Evolutionary conservation across 495 filamentous ascomycete species (phyloP).

Genomic region (Penicillium nucicola): DNA sequence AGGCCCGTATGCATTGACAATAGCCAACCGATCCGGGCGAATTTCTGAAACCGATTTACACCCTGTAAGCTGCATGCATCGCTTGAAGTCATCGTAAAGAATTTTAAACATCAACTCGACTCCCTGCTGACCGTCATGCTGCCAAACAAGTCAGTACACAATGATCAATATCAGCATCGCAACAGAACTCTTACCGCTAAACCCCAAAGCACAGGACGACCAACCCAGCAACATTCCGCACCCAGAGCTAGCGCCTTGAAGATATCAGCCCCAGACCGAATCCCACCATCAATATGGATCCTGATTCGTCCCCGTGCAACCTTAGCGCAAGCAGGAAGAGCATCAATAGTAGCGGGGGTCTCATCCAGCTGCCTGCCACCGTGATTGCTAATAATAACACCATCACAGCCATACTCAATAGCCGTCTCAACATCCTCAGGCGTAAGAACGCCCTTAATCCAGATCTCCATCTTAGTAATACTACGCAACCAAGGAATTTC

Average conservation of each 20-base stretch:
- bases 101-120: conserved; percentile 39
- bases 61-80: conserved; percentile 51
- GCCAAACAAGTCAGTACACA: not conserved
- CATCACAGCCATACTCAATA: conserved; percentile 52
- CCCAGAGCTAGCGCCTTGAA: conserved; percentile 68
- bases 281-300: conserved; percentile 65
- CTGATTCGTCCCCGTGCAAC: conserved; percentile 56
- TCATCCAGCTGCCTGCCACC: conserved; percentile 69
- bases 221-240: conserved; percentile 61
- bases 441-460: conserved; percentile 56
- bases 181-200: conserved; percentile 22
- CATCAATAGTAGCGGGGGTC: conserved; percentile 56
- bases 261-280: conserved; percentile 62
- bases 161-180: not conserved
- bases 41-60: conserved; percentile 47
- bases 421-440: conserved; percentile 53
- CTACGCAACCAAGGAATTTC: conserved; percentile 41
- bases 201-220: conserved; percentile 57
- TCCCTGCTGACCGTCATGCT: conserved; percentile 40
- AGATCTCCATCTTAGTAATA: conserved; percentile 53
- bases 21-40: conserved; percentile 31
- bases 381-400: conserved; percentile 66
- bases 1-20: conserved; percentile 37
- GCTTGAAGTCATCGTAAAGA: conserved; percentile 47
- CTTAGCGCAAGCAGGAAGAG: conserved; percentile 62